These are phyloP conservation scores for Verticillium nubilum DNA, from an alignment of 2,329 filamentous ascomycete genomes.

Conservation along the genomic window DNA sequence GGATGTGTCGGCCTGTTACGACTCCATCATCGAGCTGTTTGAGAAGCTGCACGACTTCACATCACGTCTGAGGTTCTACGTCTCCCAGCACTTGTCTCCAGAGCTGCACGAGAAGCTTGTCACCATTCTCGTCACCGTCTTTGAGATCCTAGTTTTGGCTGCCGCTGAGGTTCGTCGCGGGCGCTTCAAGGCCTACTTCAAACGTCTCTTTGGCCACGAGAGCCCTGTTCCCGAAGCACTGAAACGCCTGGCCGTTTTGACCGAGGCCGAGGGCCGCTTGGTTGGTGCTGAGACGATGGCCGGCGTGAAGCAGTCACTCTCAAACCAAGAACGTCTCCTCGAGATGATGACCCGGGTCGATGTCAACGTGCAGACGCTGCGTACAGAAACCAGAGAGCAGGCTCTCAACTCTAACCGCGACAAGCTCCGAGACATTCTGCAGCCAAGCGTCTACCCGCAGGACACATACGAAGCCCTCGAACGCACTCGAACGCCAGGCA, in stretches of 20 bases:
- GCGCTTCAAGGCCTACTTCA: slow-evolving; percentile 34
- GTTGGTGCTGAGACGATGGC: slow-evolving; percentile 38
- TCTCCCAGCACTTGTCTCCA: slow-evolving; percentile 28
- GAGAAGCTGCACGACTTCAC: slow-evolving; percentile 37
- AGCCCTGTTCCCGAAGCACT: slow-evolving; percentile 33
- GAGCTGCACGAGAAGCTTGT: slow-evolving; percentile 33
- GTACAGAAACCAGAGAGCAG: slow-evolving; percentile 27
- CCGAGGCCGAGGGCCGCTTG: slow-evolving; percentile 32
- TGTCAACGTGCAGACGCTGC: slow-evolving; percentile 27
- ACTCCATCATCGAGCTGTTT: slow-evolving; percentile 39
- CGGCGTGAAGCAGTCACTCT: slow-evolving; percentile 26
- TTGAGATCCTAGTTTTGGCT: slow-evolving; percentile 38
- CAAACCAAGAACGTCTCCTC: slow-evolving; percentile 29
- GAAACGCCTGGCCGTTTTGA: slow-evolving; percentile 32
- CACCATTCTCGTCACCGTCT: slow-evolving; percentile 34
- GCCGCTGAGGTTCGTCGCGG: slow-evolving; percentile 34
- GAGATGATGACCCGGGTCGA: slow-evolving; percentile 20
- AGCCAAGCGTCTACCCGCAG: slow-evolving; percentile 35
- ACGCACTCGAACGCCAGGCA: slow-evolving; percentile 31
- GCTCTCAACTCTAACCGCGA: slow-evolving; percentile 26
- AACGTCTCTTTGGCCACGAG: slow-evolving; percentile 30
- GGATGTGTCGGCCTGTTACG: slow-evolving; percentile 37
- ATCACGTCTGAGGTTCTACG: slow-evolving; percentile 32
- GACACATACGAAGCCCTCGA: slow-evolving; percentile 36
- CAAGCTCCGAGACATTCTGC: slow-evolving; percentile 31